A percentile compares a stretch with the other conserved stretches of the same genome.
Conservation (phyloP, 345 rosid genomes). For the Arabidopsis thaliana region TAIR10.1 NC_003070.9:5947501-5948000, state of each 20-base stretch:
- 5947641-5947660: constrained; percentile 80
- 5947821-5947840: constrained; percentile 23
- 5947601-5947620: constrained; percentile 79
- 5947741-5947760: constrained; percentile 95
- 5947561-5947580: constrained; percentile 16
- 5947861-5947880: constrained; percentile 84
- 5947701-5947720: constrained; percentile 67
- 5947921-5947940: constrained; percentile 91
- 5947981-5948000: neutral
- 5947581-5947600: constrained; percentile 75
- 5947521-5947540: neutral
- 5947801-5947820: neutral
- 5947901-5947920: constrained; percentile 84
- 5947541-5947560: neutral
- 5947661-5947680: constrained; percentile 77
- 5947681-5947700: constrained; percentile 53
- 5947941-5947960: constrained; percentile 82
- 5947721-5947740: constrained; percentile 48
- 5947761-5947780: constrained; percentile 66
- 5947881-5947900: constrained; percentile 80
- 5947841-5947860: constrained; percentile 60
- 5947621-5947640: constrained; percentile 79
- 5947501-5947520: constrained; percentile 41
- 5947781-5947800: neutral
- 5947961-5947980: neutral